Percentiles rank a stretch among this genome's conserved stretches.
Conservation (phyloP, 2,329 filamentous ascomycete species). For the Fusarium nurragi region DNA sequence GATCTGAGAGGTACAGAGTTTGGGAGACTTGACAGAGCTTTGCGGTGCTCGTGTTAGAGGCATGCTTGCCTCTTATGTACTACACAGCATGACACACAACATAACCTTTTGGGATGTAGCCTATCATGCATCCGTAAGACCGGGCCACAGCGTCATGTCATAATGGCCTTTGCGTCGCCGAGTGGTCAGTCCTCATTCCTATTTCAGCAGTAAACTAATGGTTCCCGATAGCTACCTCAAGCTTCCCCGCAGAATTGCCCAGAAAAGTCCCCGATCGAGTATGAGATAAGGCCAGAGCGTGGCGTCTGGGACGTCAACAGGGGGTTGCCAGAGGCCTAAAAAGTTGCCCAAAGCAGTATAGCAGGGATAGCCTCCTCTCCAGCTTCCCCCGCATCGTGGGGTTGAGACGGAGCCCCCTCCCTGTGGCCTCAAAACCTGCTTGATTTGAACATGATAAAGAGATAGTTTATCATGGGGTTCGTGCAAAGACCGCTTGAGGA, state of each 20-base stretch:
- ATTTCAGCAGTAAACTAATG: background rate
- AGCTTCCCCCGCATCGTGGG: slow-evolving; percentile 14
- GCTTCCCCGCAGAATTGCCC: background rate
- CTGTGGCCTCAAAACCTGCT: slow-evolving; percentile 27
- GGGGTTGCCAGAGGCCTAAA: slow-evolving; percentile 20
- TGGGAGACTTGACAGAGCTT: background rate
- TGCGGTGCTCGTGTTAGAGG: background rate
- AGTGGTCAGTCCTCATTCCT: slow-evolving; percentile 19
- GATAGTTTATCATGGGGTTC: background rate
- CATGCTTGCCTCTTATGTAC: slow-evolving; percentile 21
- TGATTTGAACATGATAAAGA: slow-evolving; percentile 11
- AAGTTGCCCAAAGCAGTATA: slow-evolving; percentile 31
- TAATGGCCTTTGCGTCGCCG: background rate
- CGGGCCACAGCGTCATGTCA: background rate
- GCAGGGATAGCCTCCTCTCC: background rate
- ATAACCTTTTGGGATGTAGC: background rate
- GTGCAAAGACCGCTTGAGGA: background rate
- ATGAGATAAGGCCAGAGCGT: slow-evolving; percentile 11
- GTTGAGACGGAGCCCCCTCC: slow-evolving; percentile 2
- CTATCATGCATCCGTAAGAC: background rate
- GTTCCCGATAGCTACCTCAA: background rate
- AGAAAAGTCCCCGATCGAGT: slow-evolving; percentile 25
- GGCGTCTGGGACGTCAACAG: background rate
- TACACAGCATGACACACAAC: background rate
- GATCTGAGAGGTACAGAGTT: background rate